A percentile compares a stretch with the other conserved stretches of the same genome.
Evolutionary conservation across 768 basidiomycete genomes (phyloP).

Genomic region (Pleurotus tuoliensis): DNA sequence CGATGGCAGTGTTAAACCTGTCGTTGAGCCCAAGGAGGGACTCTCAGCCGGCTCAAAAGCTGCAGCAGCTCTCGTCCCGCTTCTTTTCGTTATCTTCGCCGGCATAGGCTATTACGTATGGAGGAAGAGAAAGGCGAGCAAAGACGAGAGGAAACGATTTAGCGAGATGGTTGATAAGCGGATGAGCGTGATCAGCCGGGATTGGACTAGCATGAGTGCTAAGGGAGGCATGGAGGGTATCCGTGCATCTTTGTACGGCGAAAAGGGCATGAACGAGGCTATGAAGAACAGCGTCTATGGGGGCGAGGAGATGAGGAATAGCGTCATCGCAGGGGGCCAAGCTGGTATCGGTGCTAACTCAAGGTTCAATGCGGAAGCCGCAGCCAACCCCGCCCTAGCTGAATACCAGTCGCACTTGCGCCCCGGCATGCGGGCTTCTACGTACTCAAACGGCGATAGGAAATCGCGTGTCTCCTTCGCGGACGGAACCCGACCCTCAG

Average conservation of each 20-base stretch:
- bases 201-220: constrained; percentile 71
- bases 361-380: constrained; percentile 18
- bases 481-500: constrained; percentile 32
- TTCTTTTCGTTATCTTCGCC: constrained; percentile 51
- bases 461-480: constrained; percentile 71
- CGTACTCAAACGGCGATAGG: constrained; percentile 26
- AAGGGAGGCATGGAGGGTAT: constrained; percentile 75
- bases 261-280: background rate
- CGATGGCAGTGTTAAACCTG: constrained; percentile 18
- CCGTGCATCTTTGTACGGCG: constrained; percentile 58
- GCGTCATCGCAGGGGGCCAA: constrained; percentile 35
- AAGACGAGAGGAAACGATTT: constrained; percentile 54
- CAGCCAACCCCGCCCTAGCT: constrained; percentile 17
- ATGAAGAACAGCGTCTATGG: constrained; percentile 9
- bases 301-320: constrained; percentile 13
- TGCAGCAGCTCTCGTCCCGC: constrained; percentile 64
- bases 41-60: constrained; percentile 47
- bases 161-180: constrained; percentile 70
- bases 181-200: constrained; percentile 76
- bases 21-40: constrained; percentile 11
- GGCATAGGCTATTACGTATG: constrained; percentile 47
- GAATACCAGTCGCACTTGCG: constrained; percentile 42
- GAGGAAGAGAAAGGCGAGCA: constrained; percentile 43
- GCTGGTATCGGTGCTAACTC: constrained; percentile 35
- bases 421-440: constrained; percentile 41